These are phyloP conservation scores for Stemphylium beticola DNA, from an alignment of 2,329 filamentous ascomycete genomes.

Conservation along the genomic window DNA sequence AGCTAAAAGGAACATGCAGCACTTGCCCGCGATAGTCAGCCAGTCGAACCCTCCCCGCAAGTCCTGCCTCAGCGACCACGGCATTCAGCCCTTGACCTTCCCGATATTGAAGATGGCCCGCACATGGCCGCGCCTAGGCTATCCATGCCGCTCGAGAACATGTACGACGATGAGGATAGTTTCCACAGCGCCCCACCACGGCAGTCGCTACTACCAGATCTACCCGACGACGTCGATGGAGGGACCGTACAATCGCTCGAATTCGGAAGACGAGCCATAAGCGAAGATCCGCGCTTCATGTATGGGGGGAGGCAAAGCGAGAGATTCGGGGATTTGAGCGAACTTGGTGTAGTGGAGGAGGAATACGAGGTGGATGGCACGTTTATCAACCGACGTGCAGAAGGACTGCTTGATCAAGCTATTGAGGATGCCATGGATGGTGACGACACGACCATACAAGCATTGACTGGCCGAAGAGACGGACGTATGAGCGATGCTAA, in stretches of 20 bases:
- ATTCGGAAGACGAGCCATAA: slow-evolving; percentile 50
- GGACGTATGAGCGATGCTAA: slow-evolving; percentile 40
- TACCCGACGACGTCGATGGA: slow-evolving; percentile 47
- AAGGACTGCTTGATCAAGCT: slow-evolving; percentile 47
- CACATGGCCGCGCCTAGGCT: slow-evolving; percentile 50
- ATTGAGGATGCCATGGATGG: slow-evolving; percentile 42
- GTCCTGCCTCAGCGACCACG: slow-evolving; percentile 34
- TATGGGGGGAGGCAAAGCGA: slow-evolving; percentile 58
- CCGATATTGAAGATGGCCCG: slow-evolving; percentile 57
- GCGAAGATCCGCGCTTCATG: slow-evolving; percentile 49
- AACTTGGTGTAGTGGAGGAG: slow-evolving; percentile 42
- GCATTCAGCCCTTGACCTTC: slow-evolving; percentile 48
- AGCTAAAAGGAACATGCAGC: slow-evolving; percentile 39
- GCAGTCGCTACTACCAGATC: slow-evolving; percentile 44
- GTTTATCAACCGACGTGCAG: slow-evolving; percentile 44
- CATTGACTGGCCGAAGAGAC: slow-evolving; percentile 38
- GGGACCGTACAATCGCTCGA: slow-evolving; percentile 58
- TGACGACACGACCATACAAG: slow-evolving; percentile 41
- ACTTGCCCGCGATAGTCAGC: slow-evolving; percentile 57
- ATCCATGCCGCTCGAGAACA: slow-evolving; percentile 51
- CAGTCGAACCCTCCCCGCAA: slow-evolving; percentile 56
- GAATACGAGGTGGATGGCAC: slow-evolving; percentile 53
- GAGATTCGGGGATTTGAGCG: slow-evolving; percentile 57
- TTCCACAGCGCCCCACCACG: slow-evolving; percentile 49
- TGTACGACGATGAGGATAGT: slow-evolving; percentile 53